Base-by-base conservation (phyloP, 805 yeast genomes). In the Hagleromyces aurorensis region DNA sequence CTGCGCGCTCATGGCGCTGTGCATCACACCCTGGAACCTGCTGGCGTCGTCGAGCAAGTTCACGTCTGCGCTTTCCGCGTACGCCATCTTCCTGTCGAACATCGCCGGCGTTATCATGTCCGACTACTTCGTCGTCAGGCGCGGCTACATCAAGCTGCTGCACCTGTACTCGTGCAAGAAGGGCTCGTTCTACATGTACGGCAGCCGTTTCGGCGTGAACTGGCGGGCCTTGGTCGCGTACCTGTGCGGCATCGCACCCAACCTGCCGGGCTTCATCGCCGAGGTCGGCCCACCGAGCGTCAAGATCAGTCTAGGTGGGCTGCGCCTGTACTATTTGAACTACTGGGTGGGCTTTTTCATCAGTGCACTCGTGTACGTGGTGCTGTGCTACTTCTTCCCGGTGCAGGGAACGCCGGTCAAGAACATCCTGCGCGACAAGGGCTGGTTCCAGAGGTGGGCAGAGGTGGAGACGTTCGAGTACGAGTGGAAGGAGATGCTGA, bases 141-240 rank as follows among this genome's bases (percentile, higher is more conserved):
- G 83, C 48, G 89, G 91, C 23, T 64, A 62, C 50, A 48, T 83
- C 34, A 59, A 67, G 36, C 54, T 83, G 27, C 66, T 70, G 27
- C 85, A 80, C 39, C 58, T 84, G 34, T 85, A 78, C 61, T 52
- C 68, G 52, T 41, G 59, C 53, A 44, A 43, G 23, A 41, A 38
- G 13, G 49, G 48, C 12, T 41, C 66, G 50, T 46, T 59, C 54
- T 39, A 58, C 59, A 42, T 81, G 80, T 65, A 69, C 61, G 62
- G 75, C 62, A 62, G 64, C 61, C 44, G 36, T 17, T 47, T 52
- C 33, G 94, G 94, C 15, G 46, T 71, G 57, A 81, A 82, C 54
- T 79, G 87, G 81, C 67, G 91, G 43, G 94, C 87, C 1, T 74
- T 70, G 40, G 72, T 69, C 19, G 89, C 94, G 1, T 84, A 57